phyloP scores from a whole-genome alignment of 371 early-diverging fungal species.

The Haplosporangium sp. region DNA sequence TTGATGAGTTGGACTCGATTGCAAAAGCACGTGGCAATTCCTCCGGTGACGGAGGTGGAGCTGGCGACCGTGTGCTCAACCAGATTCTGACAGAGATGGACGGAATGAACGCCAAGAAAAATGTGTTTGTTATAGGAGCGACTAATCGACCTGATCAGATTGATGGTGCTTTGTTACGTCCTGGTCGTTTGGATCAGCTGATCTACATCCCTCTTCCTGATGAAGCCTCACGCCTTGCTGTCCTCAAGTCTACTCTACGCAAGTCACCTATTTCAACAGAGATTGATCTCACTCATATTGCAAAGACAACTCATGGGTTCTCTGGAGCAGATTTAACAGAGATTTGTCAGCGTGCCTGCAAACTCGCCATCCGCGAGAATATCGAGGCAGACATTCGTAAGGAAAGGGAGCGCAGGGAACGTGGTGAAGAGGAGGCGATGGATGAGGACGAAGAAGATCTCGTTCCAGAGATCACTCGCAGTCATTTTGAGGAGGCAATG shows the following conservation, averaged over 20 bases:
- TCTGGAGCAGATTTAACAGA: slow-evolving; percentile 99
- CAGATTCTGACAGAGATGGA: slow-evolving; percentile 99
- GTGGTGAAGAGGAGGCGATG: slow-evolving; percentile 81
- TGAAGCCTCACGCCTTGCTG: slow-evolving; percentile 87
- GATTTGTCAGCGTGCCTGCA: slow-evolving; percentile 99
- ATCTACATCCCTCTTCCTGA: slow-evolving; percentile 99
- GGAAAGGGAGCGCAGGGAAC: slow-evolving; percentile 80
- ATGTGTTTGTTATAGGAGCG: slow-evolving; percentile 99
- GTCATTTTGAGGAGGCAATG: slow-evolving; percentile 99
- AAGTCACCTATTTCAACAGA: slow-evolving; percentile 94
- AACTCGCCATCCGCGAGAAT: slow-evolving; percentile 98
- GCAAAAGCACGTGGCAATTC: slow-evolving; percentile 96
- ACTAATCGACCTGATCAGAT: slow-evolving; percentile 99
- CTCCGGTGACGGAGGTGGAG: slow-evolving; percentile 95
- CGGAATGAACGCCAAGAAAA: slow-evolving; percentile 99
- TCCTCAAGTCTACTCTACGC: slow-evolving; percentile 95
- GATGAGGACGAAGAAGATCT: slow-evolving; percentile 86
- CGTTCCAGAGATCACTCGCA: slow-evolving; percentile 92
- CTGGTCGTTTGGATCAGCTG: slow-evolving; percentile 99
- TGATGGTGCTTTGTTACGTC: slow-evolving; percentile 95
- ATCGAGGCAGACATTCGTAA: slow-evolving; percentile 92
- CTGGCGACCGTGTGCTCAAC: slow-evolving; percentile 99
- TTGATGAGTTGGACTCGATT: slow-evolving; percentile 99
- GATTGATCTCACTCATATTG: slow-evolving; percentile 91
- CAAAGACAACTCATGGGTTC: slow-evolving; percentile 96